A percentile compares a stretch with the other conserved stretches of the same genome.
phyloP scores from a whole-genome alignment of 148 eudicot species.

The Diospyros kaki region DNA sequence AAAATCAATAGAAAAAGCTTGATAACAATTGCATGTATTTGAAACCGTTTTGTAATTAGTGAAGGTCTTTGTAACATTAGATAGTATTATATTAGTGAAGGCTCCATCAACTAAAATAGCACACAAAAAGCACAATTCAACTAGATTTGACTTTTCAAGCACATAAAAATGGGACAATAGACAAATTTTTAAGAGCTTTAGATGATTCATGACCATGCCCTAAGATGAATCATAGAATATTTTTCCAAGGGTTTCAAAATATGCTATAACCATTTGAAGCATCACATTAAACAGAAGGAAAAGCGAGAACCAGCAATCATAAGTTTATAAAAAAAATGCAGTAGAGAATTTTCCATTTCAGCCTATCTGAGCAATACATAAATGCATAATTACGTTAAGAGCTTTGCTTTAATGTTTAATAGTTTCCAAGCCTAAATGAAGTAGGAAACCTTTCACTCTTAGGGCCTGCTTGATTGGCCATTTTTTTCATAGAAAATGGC shows the following conservation, averaged over 20 bases:
- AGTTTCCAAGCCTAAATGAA: not conserved
- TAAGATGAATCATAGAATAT: not conserved
- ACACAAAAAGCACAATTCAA: not conserved
- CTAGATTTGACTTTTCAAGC: not conserved
- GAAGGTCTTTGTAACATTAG: not conserved
- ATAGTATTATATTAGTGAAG: not conserved
- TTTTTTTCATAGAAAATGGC: too few species aligned
- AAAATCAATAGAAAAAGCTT: not conserved
- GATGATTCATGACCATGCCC: not conserved
- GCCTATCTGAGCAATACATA: too few species aligned
- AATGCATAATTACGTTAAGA: not conserved
- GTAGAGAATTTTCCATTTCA: too few species aligned
- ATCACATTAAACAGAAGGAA: not conserved
- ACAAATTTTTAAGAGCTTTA: not conserved
- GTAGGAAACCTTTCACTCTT: not conserved
- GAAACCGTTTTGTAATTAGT: too few species aligned
- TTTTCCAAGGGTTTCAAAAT: not conserved
- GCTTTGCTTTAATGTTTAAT: not conserved
- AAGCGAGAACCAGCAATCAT: not conserved
- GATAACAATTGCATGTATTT: not conserved
- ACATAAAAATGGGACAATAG: not conserved
- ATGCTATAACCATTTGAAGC: not conserved
- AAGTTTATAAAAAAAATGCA: not conserved
- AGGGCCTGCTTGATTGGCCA: too few species aligned
- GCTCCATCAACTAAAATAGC: not conserved